phyloP scores from a whole-genome alignment of 2,329 filamentous ascomycete species.

The Tympanopsis confertula region DNA sequence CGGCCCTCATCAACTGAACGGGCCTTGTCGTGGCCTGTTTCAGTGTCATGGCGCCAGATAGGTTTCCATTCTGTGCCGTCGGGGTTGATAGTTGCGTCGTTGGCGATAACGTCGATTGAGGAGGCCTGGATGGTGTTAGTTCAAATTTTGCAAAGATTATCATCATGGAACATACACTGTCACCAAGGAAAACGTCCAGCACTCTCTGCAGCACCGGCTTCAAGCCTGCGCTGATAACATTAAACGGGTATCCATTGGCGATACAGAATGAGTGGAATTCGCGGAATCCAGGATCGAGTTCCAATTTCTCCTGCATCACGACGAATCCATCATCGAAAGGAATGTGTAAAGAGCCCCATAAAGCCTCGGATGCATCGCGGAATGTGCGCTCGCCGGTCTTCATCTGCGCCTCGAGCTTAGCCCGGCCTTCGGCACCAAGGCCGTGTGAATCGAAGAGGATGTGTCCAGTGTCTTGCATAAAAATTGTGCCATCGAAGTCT shows the following conservation, averaged over 20 bases:
- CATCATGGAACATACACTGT: slow-evolving; percentile 11
- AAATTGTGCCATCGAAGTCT: slow-evolving; percentile 65
- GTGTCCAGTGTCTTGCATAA: slow-evolving; percentile 61
- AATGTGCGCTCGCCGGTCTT: slow-evolving; percentile 54
- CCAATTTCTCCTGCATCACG: slow-evolving; percentile 47
- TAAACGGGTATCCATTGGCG: slow-evolving; percentile 52
- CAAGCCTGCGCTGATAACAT: slow-evolving; percentile 57
- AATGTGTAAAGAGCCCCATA: slow-evolving; percentile 56
- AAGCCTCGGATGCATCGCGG: slow-evolving; percentile 60
- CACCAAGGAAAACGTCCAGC: slow-evolving; percentile 52
- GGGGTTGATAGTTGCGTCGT: slow-evolving; percentile 46
- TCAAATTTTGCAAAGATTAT: not conserved
- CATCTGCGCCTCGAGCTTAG: slow-evolving; percentile 50
- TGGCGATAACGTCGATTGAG: slow-evolving; percentile 57
- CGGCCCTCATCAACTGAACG: slow-evolving; percentile 51
- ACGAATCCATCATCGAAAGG: slow-evolving; percentile 59
- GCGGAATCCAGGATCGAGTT: slow-evolving; percentile 53
- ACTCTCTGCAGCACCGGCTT: slow-evolving; percentile 52
- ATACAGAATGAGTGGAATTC: slow-evolving; percentile 55
- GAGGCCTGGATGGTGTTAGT: slow-evolving; percentile 22
- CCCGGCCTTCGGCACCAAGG: slow-evolving; percentile 42
- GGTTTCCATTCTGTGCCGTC: slow-evolving; percentile 50
- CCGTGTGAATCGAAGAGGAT: slow-evolving; percentile 56
- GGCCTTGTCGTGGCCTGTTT: slow-evolving; percentile 57
- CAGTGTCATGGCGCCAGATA: slow-evolving; percentile 54